phyloP scores from a whole-genome alignment of 2,329 filamentous ascomycete species.

The Fusarium sp. region DNA sequence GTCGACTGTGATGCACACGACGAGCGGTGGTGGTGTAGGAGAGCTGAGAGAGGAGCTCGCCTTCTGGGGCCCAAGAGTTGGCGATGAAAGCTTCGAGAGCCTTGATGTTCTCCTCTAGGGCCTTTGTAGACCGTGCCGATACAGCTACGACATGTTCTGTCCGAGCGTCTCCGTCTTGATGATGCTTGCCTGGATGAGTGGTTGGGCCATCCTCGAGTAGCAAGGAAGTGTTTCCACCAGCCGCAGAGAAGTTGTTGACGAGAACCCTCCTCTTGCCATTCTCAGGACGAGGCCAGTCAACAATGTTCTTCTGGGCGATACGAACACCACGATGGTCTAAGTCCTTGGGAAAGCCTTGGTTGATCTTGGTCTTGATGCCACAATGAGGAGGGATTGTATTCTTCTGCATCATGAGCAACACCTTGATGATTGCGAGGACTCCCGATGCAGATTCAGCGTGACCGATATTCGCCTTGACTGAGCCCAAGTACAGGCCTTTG shows the following conservation, averaged over 20 bases:
- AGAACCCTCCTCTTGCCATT: not conserved
- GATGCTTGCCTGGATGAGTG: too few relatives aligned
- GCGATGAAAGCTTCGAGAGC: not conserved
- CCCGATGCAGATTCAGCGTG: constrained; percentile 58
- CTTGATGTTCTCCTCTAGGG: not conserved
- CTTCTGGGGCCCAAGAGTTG: too few relatives aligned
- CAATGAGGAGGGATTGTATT: constrained; percentile 41
- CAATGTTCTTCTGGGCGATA: not conserved
- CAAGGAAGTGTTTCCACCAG: constrained; percentile 3
- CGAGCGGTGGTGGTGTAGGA: not conserved
- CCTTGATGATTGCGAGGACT: constrained; percentile 1
- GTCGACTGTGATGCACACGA: not conserved
- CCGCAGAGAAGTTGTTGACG: constrained; percentile 8
- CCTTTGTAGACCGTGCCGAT: not conserved
- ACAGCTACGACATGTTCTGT: not conserved
- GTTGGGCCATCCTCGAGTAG: not conserved
- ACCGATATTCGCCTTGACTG: constrained; percentile 75
- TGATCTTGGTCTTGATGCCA: constrained; percentile 15
- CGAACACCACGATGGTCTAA: not conserved
- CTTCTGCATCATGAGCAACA: constrained; percentile 8
- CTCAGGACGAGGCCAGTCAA: not conserved
- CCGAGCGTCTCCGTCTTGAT: too few relatives aligned
- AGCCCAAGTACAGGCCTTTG: constrained; percentile 70
- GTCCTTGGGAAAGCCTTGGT: not conserved
- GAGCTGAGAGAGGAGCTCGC: too few relatives aligned